Conservation (phyloP, 768 basidiomycete species). For the Artomyces pyxidatus region DNA sequence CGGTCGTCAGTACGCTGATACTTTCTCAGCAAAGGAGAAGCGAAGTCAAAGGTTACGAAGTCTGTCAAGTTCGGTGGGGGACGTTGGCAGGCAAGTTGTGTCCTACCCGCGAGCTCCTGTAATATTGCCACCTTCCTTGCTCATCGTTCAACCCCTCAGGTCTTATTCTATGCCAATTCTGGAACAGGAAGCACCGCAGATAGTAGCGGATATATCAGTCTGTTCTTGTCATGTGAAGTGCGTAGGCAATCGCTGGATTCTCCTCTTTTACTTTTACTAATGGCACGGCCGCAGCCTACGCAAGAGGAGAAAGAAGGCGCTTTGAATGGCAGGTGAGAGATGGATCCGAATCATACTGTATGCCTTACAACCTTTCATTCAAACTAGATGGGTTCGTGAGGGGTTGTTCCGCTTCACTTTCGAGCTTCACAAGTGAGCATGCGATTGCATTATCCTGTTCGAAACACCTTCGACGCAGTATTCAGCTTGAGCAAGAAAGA, state of each 20-base stretch:
- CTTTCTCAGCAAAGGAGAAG: constrained; percentile 50
- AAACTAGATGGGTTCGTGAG: constrained; percentile 71
- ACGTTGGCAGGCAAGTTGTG: constrained; percentile 53
- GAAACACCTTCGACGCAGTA: no score
- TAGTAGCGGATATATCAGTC: constrained; percentile 49
- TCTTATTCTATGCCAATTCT: constrained; percentile 80
- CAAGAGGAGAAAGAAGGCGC: constrained; percentile 64
- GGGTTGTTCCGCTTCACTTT: constrained; percentile 84
- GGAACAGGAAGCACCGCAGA: constrained; percentile 50
- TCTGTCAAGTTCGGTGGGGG: constrained; percentile 72
- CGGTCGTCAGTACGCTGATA: not conserved
- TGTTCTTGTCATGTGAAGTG: constrained; percentile 81
- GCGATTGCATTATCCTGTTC: no score
- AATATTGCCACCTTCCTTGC: no score
- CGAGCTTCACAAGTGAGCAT: constrained; percentile 61
- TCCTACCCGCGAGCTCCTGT: constrained; percentile 6
- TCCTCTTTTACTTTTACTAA: constrained; percentile 2
- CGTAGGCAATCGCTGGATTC: no score
- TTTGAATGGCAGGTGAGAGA: constrained; percentile 45
- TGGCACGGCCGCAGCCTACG: constrained; percentile 49
- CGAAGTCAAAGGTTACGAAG: constrained; percentile 71
- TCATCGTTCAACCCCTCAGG: no score
- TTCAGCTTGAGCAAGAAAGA: constrained; percentile 40
- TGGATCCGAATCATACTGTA: no score
- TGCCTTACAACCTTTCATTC: no score